Conservation (phyloP, 2,329 filamentous ascomycete genomes). For the Botryotinia calthae region DNA sequence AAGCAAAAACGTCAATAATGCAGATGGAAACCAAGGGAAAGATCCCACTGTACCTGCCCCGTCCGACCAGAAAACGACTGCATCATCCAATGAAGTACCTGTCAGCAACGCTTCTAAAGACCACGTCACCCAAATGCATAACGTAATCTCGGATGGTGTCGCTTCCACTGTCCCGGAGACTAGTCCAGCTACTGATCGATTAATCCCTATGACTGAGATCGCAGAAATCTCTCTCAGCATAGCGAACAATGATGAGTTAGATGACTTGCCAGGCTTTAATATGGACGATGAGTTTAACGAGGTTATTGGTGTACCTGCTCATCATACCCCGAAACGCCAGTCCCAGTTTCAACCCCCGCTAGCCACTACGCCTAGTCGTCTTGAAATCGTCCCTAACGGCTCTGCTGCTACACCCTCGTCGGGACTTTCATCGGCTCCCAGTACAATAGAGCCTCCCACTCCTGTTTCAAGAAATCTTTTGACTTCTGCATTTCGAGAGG, state of each 20-base stretch:
- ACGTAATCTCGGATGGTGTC: slow-evolving; percentile 17
- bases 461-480: not conserved
- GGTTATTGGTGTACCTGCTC: slow-evolving; percentile 20
- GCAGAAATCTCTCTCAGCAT: slow-evolving; percentile 30
- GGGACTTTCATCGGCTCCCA: slow-evolving; percentile 12
- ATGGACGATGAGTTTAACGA: slow-evolving; percentile 34
- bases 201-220: slow-evolving; percentile 34
- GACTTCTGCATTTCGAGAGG: not conserved
- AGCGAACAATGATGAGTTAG: slow-evolving; percentile 24
- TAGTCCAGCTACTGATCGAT: slow-evolving; percentile 30
- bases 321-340: not conserved
- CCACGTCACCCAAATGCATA: slow-evolving; percentile 18
- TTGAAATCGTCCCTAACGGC: not conserved
- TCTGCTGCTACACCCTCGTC: slow-evolving; percentile 5
- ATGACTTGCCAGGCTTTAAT: slow-evolving; percentile 33
- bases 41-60: not conserved
- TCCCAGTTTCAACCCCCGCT: not conserved
- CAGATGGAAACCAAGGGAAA: not conserved
- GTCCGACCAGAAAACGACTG: slow-evolving; percentile 9
- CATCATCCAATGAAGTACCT: slow-evolving; percentile 27
- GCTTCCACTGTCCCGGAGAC: slow-evolving; percentile 36
- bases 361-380: not conserved
- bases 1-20: not conserved
- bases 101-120: slow-evolving; percentile 16
- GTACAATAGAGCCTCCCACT: slow-evolving; percentile 11